Base-by-base conservation (phyloP, 1,139 yeast species). In the Lodderomyces theae region DNA sequence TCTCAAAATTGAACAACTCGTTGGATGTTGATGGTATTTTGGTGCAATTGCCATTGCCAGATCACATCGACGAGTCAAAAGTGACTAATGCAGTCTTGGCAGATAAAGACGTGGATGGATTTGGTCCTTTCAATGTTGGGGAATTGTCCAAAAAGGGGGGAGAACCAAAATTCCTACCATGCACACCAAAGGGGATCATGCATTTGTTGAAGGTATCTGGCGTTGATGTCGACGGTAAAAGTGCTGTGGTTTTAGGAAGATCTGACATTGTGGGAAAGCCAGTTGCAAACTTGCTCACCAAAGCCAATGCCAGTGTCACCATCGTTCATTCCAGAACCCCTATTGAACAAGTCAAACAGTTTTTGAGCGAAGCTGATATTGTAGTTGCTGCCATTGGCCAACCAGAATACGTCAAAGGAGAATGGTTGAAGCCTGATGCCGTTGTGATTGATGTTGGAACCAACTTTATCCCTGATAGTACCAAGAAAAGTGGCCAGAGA, bases 241-340 rank as follows among this genome's bases (percentile, higher is more conserved):
- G 78, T 51, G 96, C 96, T n/a, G 96, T 90, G 37, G 97, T 92
- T 25, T 73, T 92, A 46, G 98, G 99, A 43, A 80, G 98, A 65
- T 86, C 96, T 32, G 97, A 92, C 57, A 92, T 92, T 53, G 98
- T 92, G 30, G 99, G 99, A 39, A 79, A 84, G 47, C 99, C 99
- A 36, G 86, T 90, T 43, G 86, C 97, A 34, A 80, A 82, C 49
- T 72, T 92, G 58, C 75, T 92, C 59, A 82, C 83, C 55, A 79
- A 83, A 51, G 81, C 81, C 44, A 83, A 89, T 61, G 90, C 90
- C 45, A 86, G 92, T 38, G 97, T 95, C 40, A 87, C 97, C 17
- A 82, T 86, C 50, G 74, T 58, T 54, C 99, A 92, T 64, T 82
- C 95, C 22, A 76, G 77, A 61, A 82, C 97, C 32, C 69, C 75